A percentile compares a stretch with the other conserved stretches of the same genome.
phyloP scores from a whole-genome alignment of 495 filamentous ascomycete genomes.

The Thozetella sp. region DNA sequence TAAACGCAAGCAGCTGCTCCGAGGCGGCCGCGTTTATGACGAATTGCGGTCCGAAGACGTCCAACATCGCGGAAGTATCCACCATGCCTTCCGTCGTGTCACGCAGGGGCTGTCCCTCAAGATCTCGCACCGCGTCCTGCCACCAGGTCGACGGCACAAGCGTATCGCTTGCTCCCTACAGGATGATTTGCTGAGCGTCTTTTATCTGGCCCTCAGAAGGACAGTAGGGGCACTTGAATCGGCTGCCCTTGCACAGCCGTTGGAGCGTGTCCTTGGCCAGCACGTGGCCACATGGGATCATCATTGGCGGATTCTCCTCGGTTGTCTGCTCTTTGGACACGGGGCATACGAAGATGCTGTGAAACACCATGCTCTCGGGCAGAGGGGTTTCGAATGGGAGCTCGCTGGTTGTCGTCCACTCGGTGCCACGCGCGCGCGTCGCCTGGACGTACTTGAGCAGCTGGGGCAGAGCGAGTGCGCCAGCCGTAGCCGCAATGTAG shows the following conservation, averaged over 20 bases:
- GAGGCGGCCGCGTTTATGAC: no score
- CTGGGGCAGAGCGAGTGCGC: constrained; percentile 84
- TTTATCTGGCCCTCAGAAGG: constrained; percentile 76
- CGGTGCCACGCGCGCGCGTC: constrained; percentile 83
- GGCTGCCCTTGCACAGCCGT: constrained; percentile 71
- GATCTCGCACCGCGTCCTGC: background rate
- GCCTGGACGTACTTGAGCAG: constrained; percentile 80
- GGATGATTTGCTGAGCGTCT: constrained; percentile 73
- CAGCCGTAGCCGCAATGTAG: constrained; percentile 88
- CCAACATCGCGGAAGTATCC: background rate
- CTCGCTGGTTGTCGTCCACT: constrained; percentile 92
- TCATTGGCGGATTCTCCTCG: constrained; percentile 92
- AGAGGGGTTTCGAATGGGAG: constrained; percentile 92
- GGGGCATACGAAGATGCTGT: constrained; percentile 96
- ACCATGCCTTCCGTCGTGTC: background rate
- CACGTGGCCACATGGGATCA: constrained; percentile 96
- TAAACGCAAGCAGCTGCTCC: no score
- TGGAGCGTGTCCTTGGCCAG: constrained; percentile 82
- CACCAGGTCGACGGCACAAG: background rate
- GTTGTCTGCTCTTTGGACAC: constrained; percentile 96
- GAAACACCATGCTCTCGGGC: constrained; percentile 84
- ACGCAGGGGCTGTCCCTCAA: background rate
- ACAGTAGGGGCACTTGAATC: constrained; percentile 97
- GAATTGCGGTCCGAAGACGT: background rate
- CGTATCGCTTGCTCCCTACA: constrained; percentile 29